phyloP scores from a whole-genome alignment of 441 rosid species.

The Theobroma grandiflorum region DNA sequence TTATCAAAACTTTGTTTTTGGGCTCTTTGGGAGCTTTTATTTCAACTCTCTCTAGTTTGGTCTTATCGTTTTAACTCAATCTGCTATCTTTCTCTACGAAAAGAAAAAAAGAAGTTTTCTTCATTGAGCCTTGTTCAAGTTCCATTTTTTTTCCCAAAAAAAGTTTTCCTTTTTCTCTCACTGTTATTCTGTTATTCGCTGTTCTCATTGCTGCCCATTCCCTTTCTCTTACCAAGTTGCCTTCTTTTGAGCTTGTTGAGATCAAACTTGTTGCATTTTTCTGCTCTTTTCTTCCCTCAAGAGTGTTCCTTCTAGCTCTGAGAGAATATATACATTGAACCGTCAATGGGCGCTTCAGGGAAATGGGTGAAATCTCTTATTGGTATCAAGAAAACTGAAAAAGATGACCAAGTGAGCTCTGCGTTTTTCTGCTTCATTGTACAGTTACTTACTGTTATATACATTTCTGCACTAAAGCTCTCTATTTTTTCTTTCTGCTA shows the following conservation, averaged over 20 bases:
- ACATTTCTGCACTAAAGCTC: background rate
- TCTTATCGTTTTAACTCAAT: background rate
- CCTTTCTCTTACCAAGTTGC: slow-evolving; percentile 9
- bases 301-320: background rate
- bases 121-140: background rate
- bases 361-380: slow-evolving; percentile 91
- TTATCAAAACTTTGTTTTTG: background rate
- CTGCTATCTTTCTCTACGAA: background rate
- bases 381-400: slow-evolving; percentile 72
- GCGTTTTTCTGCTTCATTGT: background rate
- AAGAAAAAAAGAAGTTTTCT: background rate
- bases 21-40: background rate
- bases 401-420: slow-evolving; percentile 63
- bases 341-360: slow-evolving; percentile 76
- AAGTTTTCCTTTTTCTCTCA: background rate
- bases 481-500: background rate
- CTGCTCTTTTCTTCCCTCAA: background rate
- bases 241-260: background rate
- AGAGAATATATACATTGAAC: background rate
- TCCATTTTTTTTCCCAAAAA: background rate
- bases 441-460: background rate
- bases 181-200: background rate
- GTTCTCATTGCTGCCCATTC: background rate
- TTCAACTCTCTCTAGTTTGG: background rate
- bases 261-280: background rate